Conservation (phyloP, 176 grass and related monocot species). For the Musa schizocarpa region DNA sequence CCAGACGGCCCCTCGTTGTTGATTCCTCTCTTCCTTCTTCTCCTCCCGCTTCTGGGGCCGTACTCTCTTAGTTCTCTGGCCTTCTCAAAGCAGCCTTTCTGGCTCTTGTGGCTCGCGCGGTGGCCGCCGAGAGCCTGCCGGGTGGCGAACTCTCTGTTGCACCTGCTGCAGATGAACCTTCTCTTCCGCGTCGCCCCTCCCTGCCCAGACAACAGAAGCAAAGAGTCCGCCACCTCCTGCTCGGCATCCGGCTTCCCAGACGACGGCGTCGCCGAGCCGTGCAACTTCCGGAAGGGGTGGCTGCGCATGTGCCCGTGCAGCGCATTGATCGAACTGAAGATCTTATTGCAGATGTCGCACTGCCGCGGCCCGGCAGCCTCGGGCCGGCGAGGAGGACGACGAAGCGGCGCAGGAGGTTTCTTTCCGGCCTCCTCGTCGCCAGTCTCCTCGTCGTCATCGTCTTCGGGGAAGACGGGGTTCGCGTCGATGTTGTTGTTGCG, state of each 20-base stretch:
- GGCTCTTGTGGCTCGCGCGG: slow-evolving; percentile 14
- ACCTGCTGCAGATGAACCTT: background rate
- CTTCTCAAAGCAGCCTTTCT: background rate
- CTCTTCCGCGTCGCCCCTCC: background rate
- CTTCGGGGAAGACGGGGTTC: background rate
- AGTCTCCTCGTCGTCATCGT: background rate
- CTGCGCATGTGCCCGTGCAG: slow-evolving; percentile 1
- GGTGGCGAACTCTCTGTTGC: slow-evolving; percentile 1
- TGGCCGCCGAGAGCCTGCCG: slow-evolving; percentile 16
- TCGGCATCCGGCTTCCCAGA: background rate
- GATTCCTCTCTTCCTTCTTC: background rate
- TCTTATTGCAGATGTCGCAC: background rate
- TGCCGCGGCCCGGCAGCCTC: background rate
- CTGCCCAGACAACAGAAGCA: background rate
- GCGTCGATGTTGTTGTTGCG: no score
- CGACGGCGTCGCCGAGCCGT: background rate
- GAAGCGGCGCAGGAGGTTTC: background rate
- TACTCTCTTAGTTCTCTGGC: background rate
- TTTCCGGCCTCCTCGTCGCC: background rate
- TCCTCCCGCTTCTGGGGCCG: background rate
- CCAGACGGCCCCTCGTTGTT: background rate
- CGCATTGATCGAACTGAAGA: background rate
- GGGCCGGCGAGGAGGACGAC: background rate
- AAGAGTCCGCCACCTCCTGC: background rate
- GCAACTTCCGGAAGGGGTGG: background rate